Evolutionary conservation across 2,329 filamentous ascomycete species (phyloP).

Genomic region (Furcasterigmium sp.): DNA sequence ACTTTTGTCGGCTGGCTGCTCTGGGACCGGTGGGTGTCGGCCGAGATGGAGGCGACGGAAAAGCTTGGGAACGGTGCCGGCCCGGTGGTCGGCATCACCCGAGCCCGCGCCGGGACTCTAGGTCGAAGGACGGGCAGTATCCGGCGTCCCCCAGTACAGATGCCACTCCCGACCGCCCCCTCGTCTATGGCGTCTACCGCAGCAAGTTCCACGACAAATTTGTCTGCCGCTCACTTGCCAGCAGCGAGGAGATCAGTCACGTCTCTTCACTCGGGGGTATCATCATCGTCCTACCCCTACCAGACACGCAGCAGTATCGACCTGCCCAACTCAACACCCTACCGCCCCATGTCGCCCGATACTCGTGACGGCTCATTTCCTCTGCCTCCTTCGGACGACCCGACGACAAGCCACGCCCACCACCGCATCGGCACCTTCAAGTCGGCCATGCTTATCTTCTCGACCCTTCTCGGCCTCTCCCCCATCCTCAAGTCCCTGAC

Average conservation of each 20-base stretch:
- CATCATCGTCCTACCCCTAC: constrained; percentile 19
- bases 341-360: constrained; percentile 1
- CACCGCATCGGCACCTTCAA: constrained; percentile 75
- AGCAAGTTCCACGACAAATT: constrained; percentile 41
- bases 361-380: constrained; percentile 6
- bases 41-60: constrained; percentile 52
- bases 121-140: constrained; percentile 1
- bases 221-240: background rate
- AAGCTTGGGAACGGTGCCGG: constrained; percentile 12
- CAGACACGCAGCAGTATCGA: constrained; percentile 13
- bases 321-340: background rate
- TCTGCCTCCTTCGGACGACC: constrained; percentile 21
- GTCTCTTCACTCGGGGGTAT: constrained; percentile 44
- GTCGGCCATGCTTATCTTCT: constrained; percentile 89
- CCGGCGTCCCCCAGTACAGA: constrained; percentile 2
- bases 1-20: constrained; percentile 85
- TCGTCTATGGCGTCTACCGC: constrained; percentile 20
- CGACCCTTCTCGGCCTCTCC: constrained; percentile 82
- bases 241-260: constrained; percentile 43
- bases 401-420: constrained; percentile 32
- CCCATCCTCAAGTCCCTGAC: constrained; percentile 98
- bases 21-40: constrained; percentile 86
- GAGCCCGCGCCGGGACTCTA: background rate
- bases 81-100: background rate
- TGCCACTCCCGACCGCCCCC: constrained; percentile 17